These are phyloP conservation scores for Ogataea methylovora DNA, from an alignment of 805 yeast genomes.

Conservation along the genomic window DNA sequence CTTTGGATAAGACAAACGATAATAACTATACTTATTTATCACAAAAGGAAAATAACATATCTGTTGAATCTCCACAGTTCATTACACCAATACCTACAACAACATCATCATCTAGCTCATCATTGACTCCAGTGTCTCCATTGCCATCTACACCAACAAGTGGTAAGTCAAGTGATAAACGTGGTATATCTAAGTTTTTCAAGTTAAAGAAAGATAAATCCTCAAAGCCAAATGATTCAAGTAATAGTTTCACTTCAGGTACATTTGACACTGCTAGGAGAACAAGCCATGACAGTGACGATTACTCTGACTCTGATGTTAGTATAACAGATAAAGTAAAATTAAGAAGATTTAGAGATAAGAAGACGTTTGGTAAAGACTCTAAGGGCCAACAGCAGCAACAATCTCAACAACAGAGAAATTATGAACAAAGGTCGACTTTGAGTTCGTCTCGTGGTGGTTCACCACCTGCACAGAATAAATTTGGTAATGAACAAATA, in stretches of 20 bases:
- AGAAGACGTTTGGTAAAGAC: too few relatives aligned
- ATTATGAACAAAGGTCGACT: too few relatives aligned
- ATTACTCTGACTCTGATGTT: not conserved
- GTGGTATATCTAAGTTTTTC: slow-evolving; percentile 18
- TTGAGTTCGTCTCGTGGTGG: too few relatives aligned
- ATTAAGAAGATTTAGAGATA: too few relatives aligned
- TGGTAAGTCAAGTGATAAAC: slow-evolving; percentile 7
- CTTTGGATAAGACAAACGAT: not conserved
- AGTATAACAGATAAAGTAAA: too few relatives aligned
- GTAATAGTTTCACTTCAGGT: not conserved
- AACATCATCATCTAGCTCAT: not conserved
- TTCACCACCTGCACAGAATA: too few relatives aligned
- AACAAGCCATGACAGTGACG: too few relatives aligned
- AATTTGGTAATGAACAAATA: too few relatives aligned
- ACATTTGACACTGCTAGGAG: not conserved
- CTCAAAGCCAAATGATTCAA: slow-evolving; percentile 4
- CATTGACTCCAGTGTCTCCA: too few relatives aligned
- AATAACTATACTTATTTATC: not conserved
- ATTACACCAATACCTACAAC: not conserved
- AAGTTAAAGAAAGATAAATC: slow-evolving; percentile 18
- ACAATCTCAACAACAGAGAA: not conserved
- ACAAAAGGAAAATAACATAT: not conserved
- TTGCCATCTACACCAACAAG: too few relatives aligned
- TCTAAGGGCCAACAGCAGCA: not conserved
- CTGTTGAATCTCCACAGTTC: not conserved